Percentiles rank a stretch among this genome's conserved stretches.
Conservation (phyloP, 768 basidiomycete genomes). For the Suillus paluster region DNA sequence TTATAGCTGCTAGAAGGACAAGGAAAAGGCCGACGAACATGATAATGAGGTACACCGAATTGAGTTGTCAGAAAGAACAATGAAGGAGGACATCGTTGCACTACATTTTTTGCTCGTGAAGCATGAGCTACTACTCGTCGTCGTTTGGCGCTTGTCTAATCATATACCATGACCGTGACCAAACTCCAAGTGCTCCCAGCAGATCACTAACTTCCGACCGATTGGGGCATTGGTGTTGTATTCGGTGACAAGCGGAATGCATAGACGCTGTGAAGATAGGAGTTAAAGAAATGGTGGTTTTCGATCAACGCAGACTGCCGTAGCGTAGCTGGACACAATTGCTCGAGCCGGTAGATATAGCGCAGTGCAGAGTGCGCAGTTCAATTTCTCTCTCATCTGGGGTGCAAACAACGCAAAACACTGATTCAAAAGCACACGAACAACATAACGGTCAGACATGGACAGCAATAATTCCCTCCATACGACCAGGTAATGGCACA, state of each 20-base stretch:
- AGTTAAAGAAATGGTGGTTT: no score
- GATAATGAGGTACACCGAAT: constrained; percentile 62
- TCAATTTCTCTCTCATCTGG: neutral
- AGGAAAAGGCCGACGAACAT: constrained; percentile 65
- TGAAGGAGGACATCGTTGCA: constrained; percentile 17
- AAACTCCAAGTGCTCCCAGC: constrained; percentile 22
- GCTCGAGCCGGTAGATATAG: neutral
- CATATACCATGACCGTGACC: constrained; percentile 36
- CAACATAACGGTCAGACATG: neutral
- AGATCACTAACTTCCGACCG: constrained; percentile 29
- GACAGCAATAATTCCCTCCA: neutral
- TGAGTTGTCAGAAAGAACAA: neutral
- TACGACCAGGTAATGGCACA: neutral
- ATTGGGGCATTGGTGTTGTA: no score
- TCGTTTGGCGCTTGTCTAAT: constrained; percentile 35
- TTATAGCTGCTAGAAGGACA: constrained; percentile 55
- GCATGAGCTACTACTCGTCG: constrained; percentile 24
- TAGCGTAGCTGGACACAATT: no score
- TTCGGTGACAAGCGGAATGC: no score
- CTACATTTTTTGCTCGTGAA: constrained; percentile 50
- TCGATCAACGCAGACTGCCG: no score
- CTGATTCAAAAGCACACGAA: neutral
- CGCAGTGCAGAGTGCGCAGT: neutral
- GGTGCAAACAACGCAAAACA: neutral
- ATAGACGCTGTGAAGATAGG: no score